phyloP scores from a whole-genome alignment of 2,329 filamentous ascomycete genomes.

The Orbilia javanica region DNA sequence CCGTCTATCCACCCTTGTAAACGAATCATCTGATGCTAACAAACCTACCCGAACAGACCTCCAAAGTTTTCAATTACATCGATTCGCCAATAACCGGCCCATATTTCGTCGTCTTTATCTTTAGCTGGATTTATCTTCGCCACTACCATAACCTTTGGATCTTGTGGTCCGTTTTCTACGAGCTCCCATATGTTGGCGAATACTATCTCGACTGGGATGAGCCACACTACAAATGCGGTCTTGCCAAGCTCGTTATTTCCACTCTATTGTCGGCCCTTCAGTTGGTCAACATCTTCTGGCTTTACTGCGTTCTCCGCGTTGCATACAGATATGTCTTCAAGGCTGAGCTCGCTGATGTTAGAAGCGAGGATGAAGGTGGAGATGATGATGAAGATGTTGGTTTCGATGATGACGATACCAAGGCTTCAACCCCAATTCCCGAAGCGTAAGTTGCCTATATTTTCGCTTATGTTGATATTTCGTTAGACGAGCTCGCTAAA shows the following conservation, averaged over 20 bases:
- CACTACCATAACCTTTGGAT: slow-evolving; percentile 86
- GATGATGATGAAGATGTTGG: slow-evolving; percentile 65
- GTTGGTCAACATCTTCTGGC: slow-evolving; percentile 83
- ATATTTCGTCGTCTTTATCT: slow-evolving; percentile 86
- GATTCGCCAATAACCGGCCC: slow-evolving; percentile 82
- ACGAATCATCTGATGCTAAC: slow-evolving; percentile 46
- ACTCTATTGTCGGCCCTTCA: slow-evolving; percentile 76
- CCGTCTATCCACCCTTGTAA: slow-evolving; percentile 36
- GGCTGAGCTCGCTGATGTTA: slow-evolving; percentile 75
- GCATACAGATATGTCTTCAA: slow-evolving; percentile 76
- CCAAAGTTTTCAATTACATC: slow-evolving; percentile 91
- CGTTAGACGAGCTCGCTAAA: neutral
- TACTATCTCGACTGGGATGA: slow-evolving; percentile 82
- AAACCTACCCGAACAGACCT: slow-evolving; percentile 72
- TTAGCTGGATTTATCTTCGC: slow-evolving; percentile 87
- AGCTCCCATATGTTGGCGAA: slow-evolving; percentile 80
- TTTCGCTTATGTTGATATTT: neutral
- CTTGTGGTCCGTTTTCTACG: slow-evolving; percentile 79
- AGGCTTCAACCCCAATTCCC: slow-evolving; percentile 14
- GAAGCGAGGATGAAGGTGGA: slow-evolving; percentile 78
- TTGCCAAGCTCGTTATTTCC: slow-evolving; percentile 77
- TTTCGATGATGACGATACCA: slow-evolving; percentile 51
- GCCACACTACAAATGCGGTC: slow-evolving; percentile 80
- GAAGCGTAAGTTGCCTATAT: slow-evolving; percentile 40
- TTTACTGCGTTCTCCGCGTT: slow-evolving; percentile 81